Evolutionary conservation across 257 asterid genomes (phyloP), one percentile per base, ranked within the genome.

Genomic region (Cordia subcordata): DNA sequence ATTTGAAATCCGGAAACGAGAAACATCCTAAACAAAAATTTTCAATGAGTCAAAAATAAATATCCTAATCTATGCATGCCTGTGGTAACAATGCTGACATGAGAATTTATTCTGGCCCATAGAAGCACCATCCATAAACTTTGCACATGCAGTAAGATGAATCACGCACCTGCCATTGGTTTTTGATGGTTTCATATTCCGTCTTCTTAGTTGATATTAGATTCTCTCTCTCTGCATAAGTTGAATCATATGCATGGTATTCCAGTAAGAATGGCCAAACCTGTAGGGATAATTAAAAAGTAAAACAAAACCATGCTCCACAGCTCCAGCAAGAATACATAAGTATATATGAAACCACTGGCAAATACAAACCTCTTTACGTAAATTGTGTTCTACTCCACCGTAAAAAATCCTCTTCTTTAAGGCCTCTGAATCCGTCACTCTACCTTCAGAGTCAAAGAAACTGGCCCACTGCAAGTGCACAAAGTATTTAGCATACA

Each of bases 381-480:
- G 81, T 78, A 82, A 62, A 82, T 73, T 62, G 54, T 79, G 89
- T 63, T 93, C 97, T 60, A 86, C 77, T 37, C 97, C 96, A 22
- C 97, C 99, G 60, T 89, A 93, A 75, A 89, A 93, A 73, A 89
- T 83, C 79, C 97, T 72, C 71, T 80, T 85, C 71, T 76, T 79
- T 61, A 89, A 75, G 13, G 95, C 81, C 51, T 83, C 66, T 21
- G 95, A 57, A 68, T 93, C 94, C 77, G 40, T 55, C 14, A 89
- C 82, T 57, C 90, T 80, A 40, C 99, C 99, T 80, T 93, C 97
- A 58, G 82, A 82, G 78, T 93, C 99, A 85, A 89, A 77, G 77
- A 81, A 89, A 56, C 84, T 72, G 44, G 68, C 58, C 97, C 97
- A 93, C 99, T 93, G 77, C 77, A 82, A 51, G 77, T 57, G 21